Evolutionary conservation across 805 yeast genomes (phyloP), one percentile per base, ranked within the genome.

Genomic region (Metahyphopichia silvanorum): DNA sequence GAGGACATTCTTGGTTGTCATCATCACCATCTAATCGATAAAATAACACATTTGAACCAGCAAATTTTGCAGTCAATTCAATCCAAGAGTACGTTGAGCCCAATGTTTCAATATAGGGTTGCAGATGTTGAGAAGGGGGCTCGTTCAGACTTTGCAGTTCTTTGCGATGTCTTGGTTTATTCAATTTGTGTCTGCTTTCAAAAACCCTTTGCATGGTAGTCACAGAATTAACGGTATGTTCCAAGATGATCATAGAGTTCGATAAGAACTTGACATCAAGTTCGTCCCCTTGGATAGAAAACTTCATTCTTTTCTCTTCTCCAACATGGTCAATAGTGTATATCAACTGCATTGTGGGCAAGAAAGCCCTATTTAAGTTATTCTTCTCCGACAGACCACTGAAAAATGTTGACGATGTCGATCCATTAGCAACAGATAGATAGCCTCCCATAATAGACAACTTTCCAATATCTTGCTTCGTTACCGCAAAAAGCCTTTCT

Each of bases 371-470:
- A 42, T 80, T 82, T 15, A 69, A 65, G 29, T 68, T 63, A 18
- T 60, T 47, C 36, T 63, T 53, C 48, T 77, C 80, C 35, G 76
- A 60, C 21, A 60, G 59, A 3, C 51, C 40, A 37, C 76, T 60
- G 56, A 66, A 75, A 51, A 75, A 77, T 25, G 69, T 66, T 16
- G 71, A 55, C 3, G 81, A 55, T 4, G 71, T 52, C 5, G 61
- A 44, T 0, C 91, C 87, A 43, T 74, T 75, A 0, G 95, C 89
- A 2, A 80, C 77, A 0, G 95, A 76, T 2, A 84, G 44, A 47
- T 77, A 87, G 3, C 86, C 83, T 27, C 80, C 84, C 32, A 75
- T 66, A 35, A 86, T 61, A 0, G 87, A 74, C 24, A 86, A 62
- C 40, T 80, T 79, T 2, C 95, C 95, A 25, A 76, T 56, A 6